phyloP scores from a whole-genome alignment of 2,329 filamentous ascomycete genomes.

The Talaromyces pinophilus region DNA sequence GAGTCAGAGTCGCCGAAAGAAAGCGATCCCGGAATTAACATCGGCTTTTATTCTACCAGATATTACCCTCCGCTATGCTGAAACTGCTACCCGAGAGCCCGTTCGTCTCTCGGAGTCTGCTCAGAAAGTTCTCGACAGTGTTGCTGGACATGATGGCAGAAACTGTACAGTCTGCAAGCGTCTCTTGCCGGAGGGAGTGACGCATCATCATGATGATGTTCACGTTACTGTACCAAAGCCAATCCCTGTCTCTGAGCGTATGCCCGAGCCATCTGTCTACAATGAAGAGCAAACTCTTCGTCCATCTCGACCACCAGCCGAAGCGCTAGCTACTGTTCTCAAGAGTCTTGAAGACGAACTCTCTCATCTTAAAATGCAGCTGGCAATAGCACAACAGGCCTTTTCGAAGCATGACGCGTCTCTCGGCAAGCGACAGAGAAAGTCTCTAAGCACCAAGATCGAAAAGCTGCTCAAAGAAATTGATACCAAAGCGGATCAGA shows the following conservation, averaged over 20 bases:
- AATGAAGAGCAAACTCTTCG: constrained; percentile 62
- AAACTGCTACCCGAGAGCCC: constrained; percentile 34
- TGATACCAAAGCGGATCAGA: constrained; percentile 73
- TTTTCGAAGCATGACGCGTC: constrained; percentile 70
- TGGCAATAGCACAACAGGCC: constrained; percentile 61
- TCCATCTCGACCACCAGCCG: constrained; percentile 65
- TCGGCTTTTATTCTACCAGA: constrained; percentile 66
- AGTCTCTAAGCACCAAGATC: constrained; percentile 62
- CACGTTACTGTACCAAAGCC: constrained; percentile 50
- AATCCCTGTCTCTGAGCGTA: constrained; percentile 53
- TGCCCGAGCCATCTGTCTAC: constrained; percentile 44
- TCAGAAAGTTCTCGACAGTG: constrained; percentile 44
- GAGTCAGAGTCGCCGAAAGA: constrained; percentile 53
- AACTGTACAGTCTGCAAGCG: constrained; percentile 61
- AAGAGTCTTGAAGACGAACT: constrained; percentile 81
- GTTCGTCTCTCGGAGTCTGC: constrained; percentile 41
- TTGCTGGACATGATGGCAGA: constrained; percentile 53
- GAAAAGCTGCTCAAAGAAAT: constrained; percentile 63
- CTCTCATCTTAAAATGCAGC: constrained; percentile 69
- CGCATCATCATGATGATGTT: constrained; percentile 32
- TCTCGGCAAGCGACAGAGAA: constrained; percentile 65
- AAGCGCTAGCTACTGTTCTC: constrained; percentile 78
- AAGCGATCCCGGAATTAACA: constrained; percentile 57
- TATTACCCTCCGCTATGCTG: constrained; percentile 54
- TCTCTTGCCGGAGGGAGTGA: constrained; percentile 37